Evolutionary conservation across 2,329 filamentous ascomycete genomes (phyloP), one percentile per base, ranked within the genome.

Genomic region (Cladosporium oxysporum): DNA sequence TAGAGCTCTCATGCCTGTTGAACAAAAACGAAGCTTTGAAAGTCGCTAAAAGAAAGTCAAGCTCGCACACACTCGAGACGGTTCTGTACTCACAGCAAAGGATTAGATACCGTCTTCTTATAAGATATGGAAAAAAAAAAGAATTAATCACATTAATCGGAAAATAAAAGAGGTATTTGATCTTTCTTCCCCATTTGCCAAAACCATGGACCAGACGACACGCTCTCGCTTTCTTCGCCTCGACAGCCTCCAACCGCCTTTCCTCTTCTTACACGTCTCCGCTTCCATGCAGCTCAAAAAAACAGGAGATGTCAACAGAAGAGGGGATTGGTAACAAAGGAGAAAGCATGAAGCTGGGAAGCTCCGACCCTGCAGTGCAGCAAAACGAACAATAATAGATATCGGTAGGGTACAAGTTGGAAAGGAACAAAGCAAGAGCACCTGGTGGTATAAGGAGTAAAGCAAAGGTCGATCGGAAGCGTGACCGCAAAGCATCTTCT

Each of bases 401-500:
- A 41, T 58, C 21, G 55, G 55, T 58, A 58, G 7, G 55, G 33
- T 58, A 58, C 33, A 58, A 28, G 10, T 23, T 33, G 57, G 28
- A 47, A 44, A 35, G 57, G 28, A 47, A 44, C 23, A 55, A 57
- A 57, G 29, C 52, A 47, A 55, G 52, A 59, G 33, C 31, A 59
- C 57, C 57, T 47, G 57, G 57, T 59, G 57, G 57, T 59, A 59
- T 59, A 59, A 59, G 57, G 31, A 59, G 37, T 37, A 59, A 47
- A 59, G 57, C 26, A 37, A 29, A 37, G 14, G 57, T 44, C 33
- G 33, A 57, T 44, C 33, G 57, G 16, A 41, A 59, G 37, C 7
- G 23, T 29, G 23, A 23, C 23, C 12, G 11, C 5, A 37, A 37
- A 59, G 21, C 57, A 31, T 47, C 23, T 29, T 47, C 23, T n/a